phyloP scores from a whole-genome alignment of 2,329 filamentous ascomycete species.

The Colletotrichum paranaense region DNA sequence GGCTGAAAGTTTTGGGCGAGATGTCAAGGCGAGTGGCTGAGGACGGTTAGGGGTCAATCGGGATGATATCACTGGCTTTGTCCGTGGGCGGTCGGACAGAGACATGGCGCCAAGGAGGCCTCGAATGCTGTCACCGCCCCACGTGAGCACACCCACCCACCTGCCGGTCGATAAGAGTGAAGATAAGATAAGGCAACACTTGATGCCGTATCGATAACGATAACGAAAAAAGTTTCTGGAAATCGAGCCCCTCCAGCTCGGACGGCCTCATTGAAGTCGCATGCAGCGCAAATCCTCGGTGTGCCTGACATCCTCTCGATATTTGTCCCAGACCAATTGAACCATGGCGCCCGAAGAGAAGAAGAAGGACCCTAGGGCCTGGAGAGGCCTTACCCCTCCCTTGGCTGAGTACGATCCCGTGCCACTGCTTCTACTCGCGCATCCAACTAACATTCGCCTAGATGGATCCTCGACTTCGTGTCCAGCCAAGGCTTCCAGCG shows the following conservation, averaged over 20 bases:
- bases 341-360: slow-evolving; percentile 48
- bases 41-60: slow-evolving; percentile 20
- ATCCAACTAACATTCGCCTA: slow-evolving; percentile 77
- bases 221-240: slow-evolving; percentile 31
- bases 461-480: slow-evolving; percentile 90
- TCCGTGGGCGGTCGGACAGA: slow-evolving; percentile 34
- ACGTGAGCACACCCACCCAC: neutral
- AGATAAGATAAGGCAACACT: neutral
- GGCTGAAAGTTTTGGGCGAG: slow-evolving; percentile 23
- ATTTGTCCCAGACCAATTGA: neutral
- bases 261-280: neutral
- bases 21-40: slow-evolving; percentile 26
- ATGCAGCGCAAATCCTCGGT: neutral
- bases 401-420: slow-evolving; percentile 44
- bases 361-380: slow-evolving; percentile 62
- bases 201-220: slow-evolving; percentile 12
- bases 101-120: slow-evolving; percentile 25
- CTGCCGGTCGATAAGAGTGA: neutral
- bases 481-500: slow-evolving; percentile 85
- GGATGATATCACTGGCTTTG: slow-evolving; percentile 31
- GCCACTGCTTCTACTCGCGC: slow-evolving; percentile 62
- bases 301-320: neutral
- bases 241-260: slow-evolving; percentile 24
- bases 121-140: neutral
- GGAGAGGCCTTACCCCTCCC: slow-evolving; percentile 51